phyloP scores from a whole-genome alignment of 129 eudicot species.

The Helianthus annuus region HanXRQr2.0-SUNRISE NC_035435.2:170088364-170088863 shows the following conservation, averaged over 20 bases:
- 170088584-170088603: neutral
- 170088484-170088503: too few species aligned
- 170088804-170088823: constrained; percentile 52
- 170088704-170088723: neutral
- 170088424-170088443: neutral
- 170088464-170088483: too few species aligned
- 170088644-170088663: constrained; percentile 3
- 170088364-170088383: too few species aligned
- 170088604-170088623: constrained; percentile 10
- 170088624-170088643: constrained; percentile 10
- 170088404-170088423: neutral
- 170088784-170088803: constrained; percentile 61
- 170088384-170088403: too few species aligned
- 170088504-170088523: neutral
- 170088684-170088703: neutral
- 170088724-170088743: neutral
- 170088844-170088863: constrained; percentile 1
- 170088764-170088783: constrained; percentile 75
- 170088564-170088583: constrained; percentile 1
- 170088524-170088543: neutral
- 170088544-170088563: neutral
- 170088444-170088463: too few species aligned
- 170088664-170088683: neutral
- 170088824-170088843: constrained; percentile 19
- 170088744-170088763: constrained; percentile 77